Evolutionary conservation across 768 basidiomycete genomes (phyloP).

Genomic region (Dentipellis sp.): DNA sequence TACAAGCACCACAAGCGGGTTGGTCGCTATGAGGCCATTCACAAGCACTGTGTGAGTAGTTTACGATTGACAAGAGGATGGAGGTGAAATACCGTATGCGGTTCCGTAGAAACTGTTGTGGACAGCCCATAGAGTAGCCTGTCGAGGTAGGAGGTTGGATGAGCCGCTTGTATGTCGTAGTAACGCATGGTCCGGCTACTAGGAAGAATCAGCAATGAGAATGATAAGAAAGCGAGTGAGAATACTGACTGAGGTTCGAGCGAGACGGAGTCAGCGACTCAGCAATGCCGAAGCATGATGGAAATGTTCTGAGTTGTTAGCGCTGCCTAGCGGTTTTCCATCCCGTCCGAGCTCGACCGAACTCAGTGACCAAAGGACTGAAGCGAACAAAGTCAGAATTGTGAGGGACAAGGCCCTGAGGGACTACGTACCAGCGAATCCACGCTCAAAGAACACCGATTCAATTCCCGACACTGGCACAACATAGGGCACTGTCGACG

Average conservation of each 20-base stretch:
- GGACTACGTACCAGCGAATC: slow-evolving; percentile 1
- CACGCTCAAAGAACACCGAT: too few species aligned
- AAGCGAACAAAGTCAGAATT: background rate
- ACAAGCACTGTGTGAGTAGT: slow-evolving; percentile 12
- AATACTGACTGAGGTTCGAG: background rate
- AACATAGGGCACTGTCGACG: too few species aligned
- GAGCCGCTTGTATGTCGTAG: slow-evolving; percentile 16
- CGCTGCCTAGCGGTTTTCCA: slow-evolving; percentile 15
- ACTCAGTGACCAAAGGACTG: slow-evolving; percentile 16
- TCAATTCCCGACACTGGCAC: too few species aligned
- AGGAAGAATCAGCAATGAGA: too few species aligned
- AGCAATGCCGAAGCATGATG: slow-evolving; percentile 14
- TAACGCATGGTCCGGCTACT: slow-evolving; percentile 14
- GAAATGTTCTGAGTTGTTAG: slow-evolving; percentile 11
- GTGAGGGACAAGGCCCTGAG: background rate
- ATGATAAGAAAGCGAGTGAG: too few species aligned
- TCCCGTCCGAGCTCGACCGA: slow-evolving; percentile 15
- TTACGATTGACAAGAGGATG: slow-evolving; percentile 12
- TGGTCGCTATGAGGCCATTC: slow-evolving; percentile 12
- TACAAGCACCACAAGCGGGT: slow-evolving; percentile 12
- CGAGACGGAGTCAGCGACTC: slow-evolving; percentile 1
- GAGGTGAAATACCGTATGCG: slow-evolving; percentile 15
- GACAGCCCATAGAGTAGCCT: too few species aligned
- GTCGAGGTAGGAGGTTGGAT: slow-evolving; percentile 13
- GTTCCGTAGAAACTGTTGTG: slow-evolving; percentile 12